Evolutionary conservation across 164 flowering plant species (phyloP), one percentile per base, ranked within the genome.

Genomic region (Tinospora cordifolia): DNA sequence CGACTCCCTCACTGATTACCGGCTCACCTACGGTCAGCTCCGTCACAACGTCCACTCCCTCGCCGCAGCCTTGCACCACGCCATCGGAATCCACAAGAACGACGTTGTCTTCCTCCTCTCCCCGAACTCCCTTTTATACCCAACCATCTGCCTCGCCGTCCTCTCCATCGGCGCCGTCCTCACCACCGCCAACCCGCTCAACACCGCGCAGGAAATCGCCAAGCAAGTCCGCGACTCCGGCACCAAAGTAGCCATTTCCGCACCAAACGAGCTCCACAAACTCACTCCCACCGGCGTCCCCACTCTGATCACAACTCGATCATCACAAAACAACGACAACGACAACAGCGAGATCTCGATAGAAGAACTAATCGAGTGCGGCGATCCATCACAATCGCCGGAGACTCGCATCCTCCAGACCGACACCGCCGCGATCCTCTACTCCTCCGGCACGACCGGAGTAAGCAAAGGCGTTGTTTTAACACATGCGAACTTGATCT

Each of bases 401-500:
- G 17, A 44, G 19, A 44, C 34, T 8, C 39, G 57, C 21, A 21
- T 70, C 1, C 70, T 38, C 13, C 89, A 81, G 65, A 69, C 82
- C 0, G 92, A 91, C 66, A 78, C 88, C 0, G 94, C 94, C 1
- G 94, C 90, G 0, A 72, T 91, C 19, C 72, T 88, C 1, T 91
- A 88, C 78, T 89, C 97, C 1, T 91, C 92, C 3, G 97, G 97
- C 2, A 91, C 97, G 12, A 89, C 97, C 0, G 97, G 97, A 10
- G 72, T 75, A 0, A 91, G 92, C 80, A 91, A 89, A 73, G 94
- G 94, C 2, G 94, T 88, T 7, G 69, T 86, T 7, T 60, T 89
- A 14, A 88, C 94, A 0, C 97, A 89, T 63, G 65, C 70, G 5
- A 91, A 87, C 69, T 75, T 89, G 78, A 81, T 89, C 22, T 69